Conservation (phyloP, 345 rosid genomes). For the Crucihimalaya himalaica region DNA sequence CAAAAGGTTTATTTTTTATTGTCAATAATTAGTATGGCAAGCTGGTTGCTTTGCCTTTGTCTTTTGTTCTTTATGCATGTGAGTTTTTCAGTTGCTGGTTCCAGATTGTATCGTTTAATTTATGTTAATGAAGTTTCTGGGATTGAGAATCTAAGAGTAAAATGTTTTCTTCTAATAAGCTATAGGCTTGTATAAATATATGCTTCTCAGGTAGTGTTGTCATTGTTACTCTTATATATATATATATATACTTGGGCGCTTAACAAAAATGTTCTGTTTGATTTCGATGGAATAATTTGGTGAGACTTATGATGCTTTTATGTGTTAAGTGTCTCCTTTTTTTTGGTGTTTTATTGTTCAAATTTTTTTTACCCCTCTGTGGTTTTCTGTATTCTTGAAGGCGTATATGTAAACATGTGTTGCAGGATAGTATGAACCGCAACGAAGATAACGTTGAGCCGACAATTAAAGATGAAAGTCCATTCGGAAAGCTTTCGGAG, state of each 20-base stretch:
- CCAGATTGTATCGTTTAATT: neutral
- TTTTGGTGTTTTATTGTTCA: neutral
- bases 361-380: neutral
- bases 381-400: neutral
- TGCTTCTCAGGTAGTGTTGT: neutral
- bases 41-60: neutral
- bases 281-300: neutral
- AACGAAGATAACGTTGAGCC: slow-evolving; percentile 29
- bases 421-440: slow-evolving; percentile 59
- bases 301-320: neutral
- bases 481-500: slow-evolving; percentile 68
- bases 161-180: neutral
- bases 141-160: neutral
- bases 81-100: neutral
- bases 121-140: neutral
- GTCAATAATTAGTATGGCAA: neutral
- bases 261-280: neutral
- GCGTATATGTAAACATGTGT: slow-evolving; percentile 16
- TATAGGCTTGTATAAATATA: neutral
- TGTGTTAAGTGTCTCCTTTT: neutral
- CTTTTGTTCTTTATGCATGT: neutral
- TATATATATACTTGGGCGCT: neutral
- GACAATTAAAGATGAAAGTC: slow-evolving; percentile 39
- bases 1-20: neutral
- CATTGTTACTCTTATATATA: neutral